A percentile compares a stretch with the other conserved stretches of the same genome.
These are phyloP conservation scores for Podaxis sp. DNA, from an alignment of 768 basidiomycete genomes.

Conservation along the genomic window DNA sequence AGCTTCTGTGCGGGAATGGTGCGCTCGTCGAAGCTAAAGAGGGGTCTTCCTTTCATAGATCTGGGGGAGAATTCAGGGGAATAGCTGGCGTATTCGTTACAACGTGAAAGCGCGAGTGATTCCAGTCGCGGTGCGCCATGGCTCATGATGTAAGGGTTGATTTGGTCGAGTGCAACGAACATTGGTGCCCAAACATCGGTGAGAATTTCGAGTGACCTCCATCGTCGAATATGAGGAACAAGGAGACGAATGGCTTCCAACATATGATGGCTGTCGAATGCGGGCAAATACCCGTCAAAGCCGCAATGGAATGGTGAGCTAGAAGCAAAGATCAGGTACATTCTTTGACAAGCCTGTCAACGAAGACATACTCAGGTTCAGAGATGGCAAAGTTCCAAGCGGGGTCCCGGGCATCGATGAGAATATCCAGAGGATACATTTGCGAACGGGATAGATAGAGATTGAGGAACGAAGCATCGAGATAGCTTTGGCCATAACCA, in stretches of 20 bases:
- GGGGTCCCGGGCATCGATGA: slow-evolving; percentile 57
- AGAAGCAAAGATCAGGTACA: slow-evolving; percentile 4
- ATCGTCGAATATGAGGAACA: slow-evolving; percentile 50
- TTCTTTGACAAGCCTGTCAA: not conserved
- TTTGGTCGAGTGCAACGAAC: slow-evolving; percentile 44
- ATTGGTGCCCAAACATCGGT: slow-evolving; percentile 61
- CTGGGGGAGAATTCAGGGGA: slow-evolving; percentile 41
- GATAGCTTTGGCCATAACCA: not conserved
- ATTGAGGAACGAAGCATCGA: slow-evolving; percentile 37
- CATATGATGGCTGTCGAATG: slow-evolving; percentile 46
- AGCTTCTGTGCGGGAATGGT: slow-evolving; percentile 12
- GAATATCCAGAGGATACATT: slow-evolving; percentile 49
- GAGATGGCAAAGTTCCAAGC: slow-evolving; percentile 48
- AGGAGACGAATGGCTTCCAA: slow-evolving; percentile 41
- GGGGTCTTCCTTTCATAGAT: slow-evolving; percentile 30
- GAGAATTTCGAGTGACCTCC: slow-evolving; percentile 51
- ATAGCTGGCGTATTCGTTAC: slow-evolving; percentile 55
- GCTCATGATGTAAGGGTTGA: slow-evolving; percentile 36
- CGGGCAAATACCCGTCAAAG: slow-evolving; percentile 27
- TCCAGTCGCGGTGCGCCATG: slow-evolving; percentile 43
- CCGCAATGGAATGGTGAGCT: slow-evolving; percentile 29
- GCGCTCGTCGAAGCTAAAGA: slow-evolving; percentile 25
- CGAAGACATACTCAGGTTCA: slow-evolving; percentile 42
- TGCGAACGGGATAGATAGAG: slow-evolving; percentile 46
- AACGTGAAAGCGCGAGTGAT: slow-evolving; percentile 54